Percentiles rank a stretch among this genome's conserved stretches.
phyloP scores from a whole-genome alignment of 2,329 filamentous ascomycete genomes.

The Elsinoe arachidis region DNA sequence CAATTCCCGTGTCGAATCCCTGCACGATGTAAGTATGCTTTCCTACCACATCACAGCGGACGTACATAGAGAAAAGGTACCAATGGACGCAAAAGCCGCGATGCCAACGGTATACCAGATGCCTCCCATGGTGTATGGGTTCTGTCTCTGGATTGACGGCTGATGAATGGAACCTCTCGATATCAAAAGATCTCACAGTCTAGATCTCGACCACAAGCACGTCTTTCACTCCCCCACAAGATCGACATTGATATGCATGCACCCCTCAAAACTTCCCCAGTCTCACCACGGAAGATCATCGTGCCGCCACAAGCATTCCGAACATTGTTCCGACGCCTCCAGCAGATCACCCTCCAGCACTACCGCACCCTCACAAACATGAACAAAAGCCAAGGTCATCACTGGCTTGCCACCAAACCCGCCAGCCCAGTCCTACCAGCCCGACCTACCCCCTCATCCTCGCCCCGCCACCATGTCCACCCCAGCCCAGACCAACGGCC shows the following conservation, averaged over 20 bases:
- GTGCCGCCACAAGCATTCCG: background rate
- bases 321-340: background rate
- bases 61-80: slow-evolving; percentile 45
- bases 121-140: background rate
- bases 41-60: background rate
- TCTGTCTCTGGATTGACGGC: background rate
- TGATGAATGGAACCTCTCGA: no score
- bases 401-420: no score
- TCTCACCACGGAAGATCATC: background rate
- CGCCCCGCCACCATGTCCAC: no score
- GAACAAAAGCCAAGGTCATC: no score
- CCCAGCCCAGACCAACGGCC: no score
- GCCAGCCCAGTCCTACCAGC: no score
- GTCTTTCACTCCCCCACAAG: no score
- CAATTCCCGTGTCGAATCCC: slow-evolving; percentile 51
- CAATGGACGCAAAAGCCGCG: slow-evolving; percentile 50
- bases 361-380: no score
- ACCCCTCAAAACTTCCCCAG: background rate
- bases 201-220: no score
- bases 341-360: background rate
- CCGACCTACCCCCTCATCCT: no score
- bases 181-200: no score
- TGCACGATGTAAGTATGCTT: background rate
- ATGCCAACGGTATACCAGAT: slow-evolving; percentile 43
- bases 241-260: background rate